These are phyloP conservation scores for Oryza brachyantha DNA, from an alignment of 176 grass and related monocot species.

Conservation along the genomic window DNA sequence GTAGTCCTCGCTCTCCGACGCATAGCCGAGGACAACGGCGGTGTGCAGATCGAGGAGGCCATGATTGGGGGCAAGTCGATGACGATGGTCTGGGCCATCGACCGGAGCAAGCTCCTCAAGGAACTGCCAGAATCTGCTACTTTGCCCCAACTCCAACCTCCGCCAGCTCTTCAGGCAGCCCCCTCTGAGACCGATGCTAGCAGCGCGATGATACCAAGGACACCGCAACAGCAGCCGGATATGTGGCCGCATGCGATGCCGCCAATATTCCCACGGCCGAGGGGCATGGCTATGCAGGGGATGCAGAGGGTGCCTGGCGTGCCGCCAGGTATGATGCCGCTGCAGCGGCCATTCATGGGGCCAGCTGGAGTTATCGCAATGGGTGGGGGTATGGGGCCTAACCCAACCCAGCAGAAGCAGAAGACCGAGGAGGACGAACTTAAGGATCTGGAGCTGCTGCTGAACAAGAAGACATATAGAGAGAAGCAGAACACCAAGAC, in stretches of 20 bases:
- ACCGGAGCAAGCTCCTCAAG: slow-evolving; percentile 93
- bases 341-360: slow-evolving; percentile 63
- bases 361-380: slow-evolving; percentile 37
- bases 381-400: slow-evolving; percentile 30
- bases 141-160: slow-evolving; percentile 35
- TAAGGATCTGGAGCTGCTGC: slow-evolving; percentile 81
- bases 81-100: slow-evolving; percentile 90
- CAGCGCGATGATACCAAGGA: slow-evolving; percentile 49
- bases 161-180: slow-evolving; percentile 11
- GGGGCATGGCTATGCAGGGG: slow-evolving; percentile 53
- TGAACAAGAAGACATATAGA: slow-evolving; percentile 88
- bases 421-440: slow-evolving; percentile 85
- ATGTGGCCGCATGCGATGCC: slow-evolving; percentile 80
- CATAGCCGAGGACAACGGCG: slow-evolving; percentile 77
- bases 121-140: slow-evolving; percentile 75
- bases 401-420: slow-evolving; percentile 41
- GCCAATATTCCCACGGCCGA: slow-evolving; percentile 69
- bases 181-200: slow-evolving; percentile 33
- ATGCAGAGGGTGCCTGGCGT: slow-evolving; percentile 45
- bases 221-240: slow-evolving; percentile 42
- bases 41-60: slow-evolving; percentile 81
- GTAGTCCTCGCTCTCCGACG: slow-evolving; percentile 71
- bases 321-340: slow-evolving; percentile 54
- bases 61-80: slow-evolving; percentile 74
- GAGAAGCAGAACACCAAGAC: slow-evolving; percentile 94